Base-by-base conservation (phyloP, 192 early-diverging fungal genomes). In the Backusella luteola region DNA sequence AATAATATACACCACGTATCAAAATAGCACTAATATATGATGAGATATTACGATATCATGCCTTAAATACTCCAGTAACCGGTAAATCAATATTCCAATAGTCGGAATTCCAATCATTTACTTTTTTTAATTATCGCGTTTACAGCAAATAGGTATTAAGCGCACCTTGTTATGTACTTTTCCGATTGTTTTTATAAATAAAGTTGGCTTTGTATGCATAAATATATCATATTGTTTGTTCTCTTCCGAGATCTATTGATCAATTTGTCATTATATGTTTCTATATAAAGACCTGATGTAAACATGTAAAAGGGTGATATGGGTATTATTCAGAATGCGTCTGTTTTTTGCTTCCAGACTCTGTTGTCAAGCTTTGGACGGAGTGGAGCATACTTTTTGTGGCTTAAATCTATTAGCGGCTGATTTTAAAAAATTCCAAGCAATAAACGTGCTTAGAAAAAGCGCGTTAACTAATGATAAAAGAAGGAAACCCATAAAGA, bases 401-500 rank as follows among this genome's bases (percentile, higher is more conserved):
- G 56, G 56, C 56, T 63, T 63, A 63, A 63, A 63, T 63, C 56
- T 63, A 63, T 63, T 63, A 63, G 56, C 56, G 23, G 56, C 56
- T 63, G 56, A 26, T 63, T 26, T 63, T 63, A 29, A 63, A 63
- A 63, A 29, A 63, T 29, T 12, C 21, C 56, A 63, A 11, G 56
- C 9, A 63, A 63, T 63, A 63, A 29, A 63, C 56, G 56, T 63
- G 56, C 9, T 63, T 29, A 29, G 56, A 26, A 63, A 29, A 26
- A 29, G 23, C 23, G 56, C 12, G 56, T 63, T 63, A 11, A 38
- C 36, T 38, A 39, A 49, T 49, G 56, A 63, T n/a, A 19, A 19
- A 49, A n/a, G 46, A 49, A 7, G 19, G 56, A 29, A n/a, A 6
- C 23, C 23, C 23, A 59, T 26, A 26, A 1, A 4, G 3, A 63